phyloP scores from a whole-genome alignment of 139 green algal genomes.

The Chlamydomonas sp. region DNA sequence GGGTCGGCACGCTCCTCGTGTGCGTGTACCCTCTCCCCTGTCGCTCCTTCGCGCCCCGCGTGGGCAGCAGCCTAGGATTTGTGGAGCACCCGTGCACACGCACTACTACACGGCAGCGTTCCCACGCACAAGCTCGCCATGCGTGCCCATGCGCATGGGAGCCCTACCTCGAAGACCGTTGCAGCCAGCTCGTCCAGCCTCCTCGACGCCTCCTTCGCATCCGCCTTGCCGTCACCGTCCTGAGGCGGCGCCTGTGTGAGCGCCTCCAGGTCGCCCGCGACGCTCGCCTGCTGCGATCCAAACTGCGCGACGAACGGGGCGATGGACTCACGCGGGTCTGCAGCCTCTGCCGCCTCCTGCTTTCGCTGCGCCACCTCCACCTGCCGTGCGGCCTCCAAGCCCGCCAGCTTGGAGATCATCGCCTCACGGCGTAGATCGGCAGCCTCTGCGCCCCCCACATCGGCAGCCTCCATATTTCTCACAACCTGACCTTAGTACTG shows the following conservation, averaged over 20 bases:
- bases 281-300: no score
- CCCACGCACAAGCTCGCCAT: no score
- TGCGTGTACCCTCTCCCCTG: background rate
- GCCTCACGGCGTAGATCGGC: no score
- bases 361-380: background rate
- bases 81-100: no score
- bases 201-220: background rate
- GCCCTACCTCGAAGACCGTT: background rate
- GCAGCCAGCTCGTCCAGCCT: constrained; percentile 4
- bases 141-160: background rate
- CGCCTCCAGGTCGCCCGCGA: background rate
- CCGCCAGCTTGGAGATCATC: background rate
- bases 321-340: constrained; percentile 1
- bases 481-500: no score
- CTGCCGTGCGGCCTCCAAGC: background rate
- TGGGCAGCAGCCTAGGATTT: background rate
- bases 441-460: no score
- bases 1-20: background rate
- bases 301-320: background rate
- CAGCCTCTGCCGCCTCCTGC: background rate
- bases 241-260: background rate
- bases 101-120: no score
- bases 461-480: no score
- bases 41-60: background rate
- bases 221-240: background rate